Conservation (phyloP, 768 basidiomycete genomes). For the Candolleomyces aberdarensis region DNA sequence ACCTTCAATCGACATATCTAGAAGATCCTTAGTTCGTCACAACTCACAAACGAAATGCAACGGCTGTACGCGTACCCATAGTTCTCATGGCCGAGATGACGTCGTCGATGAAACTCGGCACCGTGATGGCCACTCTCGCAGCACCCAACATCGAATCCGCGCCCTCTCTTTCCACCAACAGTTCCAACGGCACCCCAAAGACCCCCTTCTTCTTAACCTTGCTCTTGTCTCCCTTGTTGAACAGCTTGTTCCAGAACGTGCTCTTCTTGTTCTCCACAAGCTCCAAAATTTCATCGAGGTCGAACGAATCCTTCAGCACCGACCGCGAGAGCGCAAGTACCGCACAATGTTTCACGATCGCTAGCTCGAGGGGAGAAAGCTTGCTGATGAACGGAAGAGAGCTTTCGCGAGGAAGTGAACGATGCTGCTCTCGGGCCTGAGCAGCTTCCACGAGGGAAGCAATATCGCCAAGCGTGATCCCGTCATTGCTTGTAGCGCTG, state of each 20-base stretch:
- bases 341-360: conserved; percentile 90
- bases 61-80: conserved; percentile 68
- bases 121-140: conserved; percentile 76
- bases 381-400: conserved; percentile 84
- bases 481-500: conserved; percentile 37
- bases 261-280: conserved; percentile 90
- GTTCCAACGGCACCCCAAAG: conserved; percentile 89
- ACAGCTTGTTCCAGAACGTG: conserved; percentile 94
- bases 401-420: conserved; percentile 75
- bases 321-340: conserved; percentile 77
- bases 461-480: conserved; percentile 91
- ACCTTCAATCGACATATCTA: conserved; percentile 99
- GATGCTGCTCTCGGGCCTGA: conserved; percentile 83
- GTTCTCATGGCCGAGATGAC: conserved; percentile 98
- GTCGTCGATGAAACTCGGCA: conserved; percentile 98
- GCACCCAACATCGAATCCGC: conserved; percentile 94
- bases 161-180: conserved; percentile 91
- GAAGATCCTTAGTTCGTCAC: conserved; percentile 8
- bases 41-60: background rate
- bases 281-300: conserved; percentile 91
- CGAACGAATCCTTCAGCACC: conserved; percentile 76
- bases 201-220: conserved; percentile 91
- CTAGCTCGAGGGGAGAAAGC: conserved; percentile 77
- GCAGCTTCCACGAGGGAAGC: conserved; percentile 91
- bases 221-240: conserved; percentile 75